Evolutionary conservation across 495 filamentous ascomycete genomes (phyloP), one percentile per base, ranked within the genome.

Genomic region (Penicillium verhagenii): DNA sequence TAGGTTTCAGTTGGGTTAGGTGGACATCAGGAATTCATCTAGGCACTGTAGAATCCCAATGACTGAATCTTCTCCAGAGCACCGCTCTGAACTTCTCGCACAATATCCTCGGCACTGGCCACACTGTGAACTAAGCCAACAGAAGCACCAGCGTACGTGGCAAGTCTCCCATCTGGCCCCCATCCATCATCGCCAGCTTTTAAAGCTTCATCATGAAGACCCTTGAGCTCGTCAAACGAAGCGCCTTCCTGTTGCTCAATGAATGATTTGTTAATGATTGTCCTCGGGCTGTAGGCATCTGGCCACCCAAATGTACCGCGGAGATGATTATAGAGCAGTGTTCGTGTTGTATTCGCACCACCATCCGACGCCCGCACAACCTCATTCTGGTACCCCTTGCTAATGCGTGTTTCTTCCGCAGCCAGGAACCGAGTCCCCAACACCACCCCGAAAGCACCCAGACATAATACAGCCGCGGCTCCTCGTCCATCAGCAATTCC

Each of bases 401-500:
- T 72, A 25, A 88, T 83, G 4, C 74, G 72, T 3, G 87, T 83
- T 61, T 94, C 90, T 0, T 52, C 60, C 0, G 86, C 65, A n/a
- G 86, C 82, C 19, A 90, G 75, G 60, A 90, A 86, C 49, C 86
- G 75, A 24, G 89, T 92, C 3, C 90, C 90, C 71, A 94, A 74
- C 0, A 80, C 87, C 3, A 77, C 81, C 2, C 79, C 90, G 4
- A 77, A 76, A 1, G 89, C 90, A 18, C 87, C 90, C 1, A 92
- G 70, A 19, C 77, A 78, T 42, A 92, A 53, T 3, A 80, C 82
- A 0, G 87, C 88, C 10, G 83, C 82, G 3, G 79, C 81, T 1
- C 85, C 83, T 16, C 88, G 71, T 4, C 82, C 83, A 63, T 92
- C 88, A 0, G 76, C 75, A 51, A 92, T 84, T 0, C 88, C 90